Conservation (phyloP, 768 basidiomycete genomes). For the Mycena olivaceomarginata region DNA sequence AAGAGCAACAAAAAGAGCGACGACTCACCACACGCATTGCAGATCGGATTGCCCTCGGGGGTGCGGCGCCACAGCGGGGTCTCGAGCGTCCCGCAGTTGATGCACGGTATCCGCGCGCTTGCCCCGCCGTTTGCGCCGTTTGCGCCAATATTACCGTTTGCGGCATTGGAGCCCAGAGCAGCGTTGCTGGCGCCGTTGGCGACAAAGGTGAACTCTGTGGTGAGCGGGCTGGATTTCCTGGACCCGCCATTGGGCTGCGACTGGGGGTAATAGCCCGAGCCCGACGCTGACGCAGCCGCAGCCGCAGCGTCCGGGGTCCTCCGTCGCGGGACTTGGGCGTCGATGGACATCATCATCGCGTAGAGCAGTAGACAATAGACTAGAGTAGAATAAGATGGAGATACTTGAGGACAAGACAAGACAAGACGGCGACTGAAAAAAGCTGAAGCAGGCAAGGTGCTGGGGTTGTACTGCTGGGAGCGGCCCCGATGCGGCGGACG, state of each 20-base stretch:
- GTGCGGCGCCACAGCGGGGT: constrained; percentile 93
- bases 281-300: no score
- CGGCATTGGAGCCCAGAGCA: no score
- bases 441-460: neutral
- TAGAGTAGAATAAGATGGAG: neutral
- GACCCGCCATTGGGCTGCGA: neutral
- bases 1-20: constrained; percentile 45
- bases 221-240: no score
- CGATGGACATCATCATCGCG: neutral
- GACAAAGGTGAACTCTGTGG: constrained; percentile 13
- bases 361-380: neutral
- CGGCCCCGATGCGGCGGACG: no score
- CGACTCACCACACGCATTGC: constrained; percentile 93
- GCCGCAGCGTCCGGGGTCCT: no score
- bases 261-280: neutral
- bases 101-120: constrained; percentile 69
- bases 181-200: neutral
- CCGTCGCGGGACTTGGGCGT: no score
- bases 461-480: no score
- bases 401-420: neutral
- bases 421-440: neutral
- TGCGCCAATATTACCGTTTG: neutral
- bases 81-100: constrained; percentile 85
- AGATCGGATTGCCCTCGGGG: constrained; percentile 87
- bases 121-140: neutral